These are phyloP conservation scores for Vickermania spadyakhi DNA, from an alignment of 208 protist genomes.

Conservation along the genomic window DNA sequence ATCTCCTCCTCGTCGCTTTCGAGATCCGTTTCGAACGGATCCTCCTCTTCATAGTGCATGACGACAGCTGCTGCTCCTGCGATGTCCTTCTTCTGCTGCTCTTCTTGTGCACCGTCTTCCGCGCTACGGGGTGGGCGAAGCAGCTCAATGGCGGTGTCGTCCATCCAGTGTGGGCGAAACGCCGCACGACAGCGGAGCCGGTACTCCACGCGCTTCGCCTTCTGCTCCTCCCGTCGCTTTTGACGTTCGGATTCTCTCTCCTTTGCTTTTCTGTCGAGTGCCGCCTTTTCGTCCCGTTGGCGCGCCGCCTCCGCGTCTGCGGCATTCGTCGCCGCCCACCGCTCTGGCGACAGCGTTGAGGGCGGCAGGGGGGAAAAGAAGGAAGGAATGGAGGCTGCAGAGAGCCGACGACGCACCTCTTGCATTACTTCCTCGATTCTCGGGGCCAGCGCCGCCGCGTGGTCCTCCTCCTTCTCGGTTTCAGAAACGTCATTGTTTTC, in stretches of 20 bases:
- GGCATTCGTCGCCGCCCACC: background rate
- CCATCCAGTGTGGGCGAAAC: background rate
- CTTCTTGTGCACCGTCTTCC: too few species aligned
- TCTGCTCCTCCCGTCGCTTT: background rate
- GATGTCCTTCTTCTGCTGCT: slow-evolving; percentile 14
- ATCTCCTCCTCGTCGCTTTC: background rate
- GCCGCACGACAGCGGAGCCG: background rate
- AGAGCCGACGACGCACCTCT: background rate
- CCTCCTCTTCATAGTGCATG: background rate
- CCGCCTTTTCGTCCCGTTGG: background rate
- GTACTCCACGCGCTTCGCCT: background rate
- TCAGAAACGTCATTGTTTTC: slow-evolving; percentile 2
- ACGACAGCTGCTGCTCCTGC: background rate
- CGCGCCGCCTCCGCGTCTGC: background rate
- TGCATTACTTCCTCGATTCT: background rate
- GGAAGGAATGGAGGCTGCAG: background rate
- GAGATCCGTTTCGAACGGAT: background rate
- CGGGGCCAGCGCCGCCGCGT: background rate
- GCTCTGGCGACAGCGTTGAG: background rate
- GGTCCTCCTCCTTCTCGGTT: background rate
- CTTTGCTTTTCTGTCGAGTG: too few species aligned
- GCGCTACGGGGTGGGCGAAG: background rate
- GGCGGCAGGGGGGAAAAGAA: background rate
- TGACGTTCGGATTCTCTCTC: too few species aligned
- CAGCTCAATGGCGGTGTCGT: background rate